Conservation (phyloP, 805 yeast genomes). For the Pichia heedii region DNA sequence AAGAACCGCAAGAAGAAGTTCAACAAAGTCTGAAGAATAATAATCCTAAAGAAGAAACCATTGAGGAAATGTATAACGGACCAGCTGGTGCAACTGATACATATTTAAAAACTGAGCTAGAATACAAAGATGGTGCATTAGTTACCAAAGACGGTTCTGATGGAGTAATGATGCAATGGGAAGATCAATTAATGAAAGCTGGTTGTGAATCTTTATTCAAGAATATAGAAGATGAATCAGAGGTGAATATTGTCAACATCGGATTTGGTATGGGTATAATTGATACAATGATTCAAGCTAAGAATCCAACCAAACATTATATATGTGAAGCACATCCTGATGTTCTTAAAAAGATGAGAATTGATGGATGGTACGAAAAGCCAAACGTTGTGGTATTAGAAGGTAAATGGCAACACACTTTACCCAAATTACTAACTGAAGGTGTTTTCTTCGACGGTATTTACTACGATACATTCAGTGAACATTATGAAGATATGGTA, state of each 20-base stretch:
- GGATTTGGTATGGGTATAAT: conserved; percentile 98
- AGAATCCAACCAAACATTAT: conserved; percentile 60
- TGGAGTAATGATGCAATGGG: conserved; percentile 99
- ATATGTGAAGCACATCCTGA: conserved; percentile 95
- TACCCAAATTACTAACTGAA: conserved; percentile 53
- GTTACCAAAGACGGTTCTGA: conserved; percentile 66
- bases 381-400: conserved; percentile 63
- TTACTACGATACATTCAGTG: conserved; percentile 90
- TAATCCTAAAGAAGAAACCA: conserved; percentile 3
- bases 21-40: no score
- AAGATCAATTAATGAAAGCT: conserved; percentile 65
- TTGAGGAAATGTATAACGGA: conserved; percentile 27
- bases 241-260: conserved; percentile 58
- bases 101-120: conserved; percentile 56
- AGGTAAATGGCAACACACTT: conserved; percentile 89
- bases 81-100: conserved; percentile 60
- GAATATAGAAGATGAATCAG: conserved; percentile 28
- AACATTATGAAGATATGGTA: conserved; percentile 82
- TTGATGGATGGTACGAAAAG: conserved; percentile 78
- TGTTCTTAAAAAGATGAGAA: conserved; percentile 56
- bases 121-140: conserved; percentile 59
- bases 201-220: conserved; percentile 70
- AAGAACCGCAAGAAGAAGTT: neutral
- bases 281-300: conserved; percentile 61
- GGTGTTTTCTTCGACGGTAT: conserved; percentile 83